Base-by-base conservation (phyloP, 495 filamentous ascomycete genomes). In the Talaromyces proteolyticus region DNA sequence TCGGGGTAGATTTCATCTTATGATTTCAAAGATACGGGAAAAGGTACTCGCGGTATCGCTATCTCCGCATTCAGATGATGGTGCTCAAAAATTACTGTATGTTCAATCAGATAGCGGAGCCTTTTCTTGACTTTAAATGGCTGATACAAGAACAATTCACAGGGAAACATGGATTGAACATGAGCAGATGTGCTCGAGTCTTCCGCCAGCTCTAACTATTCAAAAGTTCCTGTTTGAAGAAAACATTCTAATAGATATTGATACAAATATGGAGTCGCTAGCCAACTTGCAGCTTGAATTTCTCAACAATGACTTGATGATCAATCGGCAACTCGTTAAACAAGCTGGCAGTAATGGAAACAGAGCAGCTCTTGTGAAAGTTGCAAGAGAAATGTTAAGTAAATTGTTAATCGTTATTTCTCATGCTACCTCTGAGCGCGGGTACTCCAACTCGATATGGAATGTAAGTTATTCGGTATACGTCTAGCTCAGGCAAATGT, bases 261-360 rank as follows among this genome's bases (percentile, higher is more conserved):
- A 25, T 14, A 8, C 29, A n/a, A 19, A 14, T n/a, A 14, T 38
- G 5, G 17, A 39, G 11, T 34, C 37, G 5, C 24, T 25, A 14
- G 29, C 29, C 43, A 20, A 20, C 11, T 10, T 74, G 1, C 66
- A 70, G 14, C 60, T 77, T 0, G 72, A 75, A 4, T 68, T 75
- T 47, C 52, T 76, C 1, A 65, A 80, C 14, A 78, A 77, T 20
- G 66, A 75, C 7, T 78, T 84, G 45, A 62, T 82, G 16, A 60
- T 83, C 14, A 71, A 77, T 43, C 68, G 77, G 7, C 69, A 73
- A 4, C 53, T 82, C 18, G 61, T 70, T 26, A 69, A 74, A 42
- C 66, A 67, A 14, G 70, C 67, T 2, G 62, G 68, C 3, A 52
- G 58, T 14, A 34, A 10, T 34, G 8, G 14, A 2, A 60, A 72